Evolutionary conservation across 73 alveolate species (phyloP).

Genomic region (Symbiodinium natans): DNA sequence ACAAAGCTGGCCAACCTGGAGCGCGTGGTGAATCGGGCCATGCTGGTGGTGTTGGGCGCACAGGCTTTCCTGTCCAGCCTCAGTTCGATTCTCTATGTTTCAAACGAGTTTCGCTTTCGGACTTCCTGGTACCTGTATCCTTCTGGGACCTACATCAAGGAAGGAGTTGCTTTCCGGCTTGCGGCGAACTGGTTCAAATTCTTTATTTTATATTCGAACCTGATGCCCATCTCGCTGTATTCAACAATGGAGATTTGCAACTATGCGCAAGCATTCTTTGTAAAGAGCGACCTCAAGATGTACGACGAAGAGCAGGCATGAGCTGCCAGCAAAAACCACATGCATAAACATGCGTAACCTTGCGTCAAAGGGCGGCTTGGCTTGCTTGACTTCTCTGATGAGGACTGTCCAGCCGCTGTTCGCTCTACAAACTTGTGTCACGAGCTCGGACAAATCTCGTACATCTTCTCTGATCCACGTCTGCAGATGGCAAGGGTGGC

Average conservation of each 20-base stretch:
- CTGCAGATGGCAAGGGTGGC: not conserved
- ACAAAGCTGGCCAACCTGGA: constrained; percentile 67
- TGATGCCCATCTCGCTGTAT: constrained; percentile 97
- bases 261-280: constrained; percentile 96
- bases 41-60: constrained; percentile 85
- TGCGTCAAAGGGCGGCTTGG: too few relatives aligned
- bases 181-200: constrained; percentile 94
- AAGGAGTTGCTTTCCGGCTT: not conserved
- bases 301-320: constrained; percentile 90
- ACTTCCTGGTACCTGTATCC: constrained; percentile 59
- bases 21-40: constrained; percentile 89
- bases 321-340: not conserved
- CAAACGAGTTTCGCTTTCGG: constrained; percentile 17
- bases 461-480: constrained; percentile 94
- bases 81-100: constrained; percentile 31
- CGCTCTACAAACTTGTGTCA: constrained; percentile 96
- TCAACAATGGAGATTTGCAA: constrained; percentile 98
- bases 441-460: constrained; percentile 97
- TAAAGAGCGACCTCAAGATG: constrained; percentile 96
- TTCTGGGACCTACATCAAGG: not conserved
- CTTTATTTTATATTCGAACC: constrained; percentile 96
- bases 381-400: too few relatives aligned
- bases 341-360: too few relatives aligned
- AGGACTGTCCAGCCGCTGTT: constrained; percentile 95
- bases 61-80: constrained; percentile 39